These are phyloP conservation scores for Phtheirospermum japonicum DNA, from an alignment of 257 asterid genomes.

Conservation along the genomic window DNA sequence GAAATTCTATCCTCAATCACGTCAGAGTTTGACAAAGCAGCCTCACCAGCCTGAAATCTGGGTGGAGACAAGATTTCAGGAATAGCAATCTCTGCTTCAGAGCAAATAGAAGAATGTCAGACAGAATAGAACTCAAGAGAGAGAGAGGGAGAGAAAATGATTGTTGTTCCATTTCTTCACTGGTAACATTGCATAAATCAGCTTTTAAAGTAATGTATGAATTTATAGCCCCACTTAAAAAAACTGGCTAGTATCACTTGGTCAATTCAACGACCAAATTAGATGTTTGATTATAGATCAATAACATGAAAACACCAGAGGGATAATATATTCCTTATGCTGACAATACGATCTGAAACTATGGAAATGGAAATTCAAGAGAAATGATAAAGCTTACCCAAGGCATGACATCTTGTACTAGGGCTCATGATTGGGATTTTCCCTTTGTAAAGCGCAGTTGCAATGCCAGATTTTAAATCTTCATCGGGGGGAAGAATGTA, in stretches of 20 bases:
- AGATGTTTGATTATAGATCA: constrained; percentile 16
- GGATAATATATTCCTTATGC: background rate
- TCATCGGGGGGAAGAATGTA: constrained; percentile 47
- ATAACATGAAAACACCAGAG: background rate
- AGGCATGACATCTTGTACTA: constrained; percentile 23
- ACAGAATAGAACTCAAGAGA: background rate
- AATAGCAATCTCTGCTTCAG: constrained; percentile 26
- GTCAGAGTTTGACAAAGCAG: constrained; percentile 40
- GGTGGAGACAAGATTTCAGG: constrained; percentile 29
- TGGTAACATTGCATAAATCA: background rate
- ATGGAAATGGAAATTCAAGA: background rate
- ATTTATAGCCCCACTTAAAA: constrained; percentile 3
- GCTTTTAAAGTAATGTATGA: constrained; percentile 15
- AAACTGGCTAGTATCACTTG: constrained; percentile 14
- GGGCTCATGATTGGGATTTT: constrained; percentile 20
- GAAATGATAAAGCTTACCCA: constrained; percentile 35
- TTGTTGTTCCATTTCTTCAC: background rate
- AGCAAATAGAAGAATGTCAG: constrained; percentile 21
- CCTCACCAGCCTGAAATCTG: constrained; percentile 36
- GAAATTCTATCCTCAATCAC: constrained; percentile 35
- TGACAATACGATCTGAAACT: background rate
- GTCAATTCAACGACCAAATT: constrained; percentile 16
- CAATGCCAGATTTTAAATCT: constrained; percentile 32
- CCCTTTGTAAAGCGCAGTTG: constrained; percentile 38
- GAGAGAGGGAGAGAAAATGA: no score